Evolutionary conservation across 345 rosid species (phyloP).

Genomic region (Salix viminalis): DNA sequence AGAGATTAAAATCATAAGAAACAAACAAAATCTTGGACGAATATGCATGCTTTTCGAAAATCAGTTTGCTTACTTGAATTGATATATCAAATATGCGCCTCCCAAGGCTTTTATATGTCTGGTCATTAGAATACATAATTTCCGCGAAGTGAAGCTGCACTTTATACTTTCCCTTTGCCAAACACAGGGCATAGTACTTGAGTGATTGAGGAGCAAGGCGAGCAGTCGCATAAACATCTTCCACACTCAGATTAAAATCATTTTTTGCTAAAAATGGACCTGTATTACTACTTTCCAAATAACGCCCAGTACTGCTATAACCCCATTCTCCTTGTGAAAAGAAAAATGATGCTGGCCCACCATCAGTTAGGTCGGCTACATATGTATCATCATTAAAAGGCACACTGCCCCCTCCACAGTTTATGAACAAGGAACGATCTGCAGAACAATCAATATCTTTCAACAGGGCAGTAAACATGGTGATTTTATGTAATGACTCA

Average conservation of each 20-base stretch:
- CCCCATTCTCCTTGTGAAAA: conserved; percentile 45
- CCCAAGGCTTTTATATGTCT: conserved; percentile 57
- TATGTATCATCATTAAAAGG: conserved; percentile 27
- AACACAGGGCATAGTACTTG: conserved; percentile 72
- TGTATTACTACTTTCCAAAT: conserved; percentile 24
- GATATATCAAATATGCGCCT: conserved; percentile 65
- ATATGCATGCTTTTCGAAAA: not conserved
- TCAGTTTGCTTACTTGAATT: conserved; percentile 52
- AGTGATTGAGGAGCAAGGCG: conserved; percentile 71
- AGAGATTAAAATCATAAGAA: not conserved
- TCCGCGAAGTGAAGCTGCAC: conserved; percentile 83
- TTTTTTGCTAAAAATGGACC: conserved; percentile 22
- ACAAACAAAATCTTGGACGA: not conserved
- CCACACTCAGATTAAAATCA: conserved; percentile 27
- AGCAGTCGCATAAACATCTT: conserved; percentile 46
- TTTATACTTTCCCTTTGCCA: conserved; percentile 52
- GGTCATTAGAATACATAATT: conserved; percentile 55
- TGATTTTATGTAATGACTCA: not conserved
- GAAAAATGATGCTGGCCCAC: conserved; percentile 39
- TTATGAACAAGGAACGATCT: conserved; percentile 69
- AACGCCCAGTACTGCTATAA: conserved; percentile 68
- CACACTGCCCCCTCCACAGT: conserved; percentile 56
- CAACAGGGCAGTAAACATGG: not conserved
- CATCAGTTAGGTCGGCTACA: conserved; percentile 33
- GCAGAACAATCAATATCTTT: conserved; percentile 9